Evolutionary conservation across 495 filamentous ascomycete species (phyloP).

Genomic region (Tetracladium marchalianum): DNA sequence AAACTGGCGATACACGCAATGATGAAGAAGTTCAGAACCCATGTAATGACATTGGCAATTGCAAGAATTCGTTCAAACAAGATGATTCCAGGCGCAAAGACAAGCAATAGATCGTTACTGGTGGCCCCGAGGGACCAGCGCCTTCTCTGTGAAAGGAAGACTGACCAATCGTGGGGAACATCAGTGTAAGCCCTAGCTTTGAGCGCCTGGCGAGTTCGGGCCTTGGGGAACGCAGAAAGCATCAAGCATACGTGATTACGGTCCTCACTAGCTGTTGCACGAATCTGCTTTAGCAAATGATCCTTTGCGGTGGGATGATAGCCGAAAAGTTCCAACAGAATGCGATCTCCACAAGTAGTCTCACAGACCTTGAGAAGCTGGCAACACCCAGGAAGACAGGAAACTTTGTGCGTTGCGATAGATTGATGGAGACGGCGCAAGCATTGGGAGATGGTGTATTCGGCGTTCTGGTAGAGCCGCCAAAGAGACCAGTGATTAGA

Average conservation of each 20-base stretch:
- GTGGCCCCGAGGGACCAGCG: constrained; percentile 25
- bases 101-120: constrained; percentile 21
- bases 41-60: constrained; percentile 19
- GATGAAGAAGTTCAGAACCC: constrained; percentile 22
- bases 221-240: constrained; percentile 20
- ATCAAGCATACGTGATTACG: constrained; percentile 23
- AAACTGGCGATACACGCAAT: constrained; percentile 20
- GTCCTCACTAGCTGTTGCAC: constrained; percentile 22
- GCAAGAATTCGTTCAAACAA: constrained; percentile 22
- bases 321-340: constrained; percentile 22
- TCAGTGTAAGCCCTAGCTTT: constrained; percentile 22
- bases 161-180: constrained; percentile 20
- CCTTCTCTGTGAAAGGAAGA: constrained; percentile 24
- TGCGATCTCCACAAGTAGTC: constrained; percentile 22
- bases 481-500: constrained; percentile 14
- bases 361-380: constrained; percentile 23
- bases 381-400: constrained; percentile 24
- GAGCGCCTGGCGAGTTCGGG: constrained; percentile 19
- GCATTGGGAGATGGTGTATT: constrained; percentile 24
- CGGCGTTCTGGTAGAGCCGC: constrained; percentile 21
- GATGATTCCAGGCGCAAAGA: constrained; percentile 17
- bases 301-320: constrained; percentile 22
- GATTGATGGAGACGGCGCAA: constrained; percentile 23
- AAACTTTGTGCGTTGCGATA: constrained; percentile 22
- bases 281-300: constrained; percentile 21